Conservation (phyloP, 352 stramenopile genomes). For the Elongisporangium prolatum region DNA sequence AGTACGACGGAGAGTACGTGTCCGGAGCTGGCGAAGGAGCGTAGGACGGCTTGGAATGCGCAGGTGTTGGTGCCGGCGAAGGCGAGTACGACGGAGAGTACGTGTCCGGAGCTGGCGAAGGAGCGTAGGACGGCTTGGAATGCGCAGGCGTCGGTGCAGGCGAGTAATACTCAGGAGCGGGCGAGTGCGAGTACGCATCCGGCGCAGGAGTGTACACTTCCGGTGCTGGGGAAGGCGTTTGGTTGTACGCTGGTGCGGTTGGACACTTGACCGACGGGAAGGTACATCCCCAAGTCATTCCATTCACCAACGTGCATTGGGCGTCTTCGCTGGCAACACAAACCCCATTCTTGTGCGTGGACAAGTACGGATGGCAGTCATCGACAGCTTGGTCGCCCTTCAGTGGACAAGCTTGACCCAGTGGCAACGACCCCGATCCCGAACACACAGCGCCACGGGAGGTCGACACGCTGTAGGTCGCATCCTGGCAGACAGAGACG, state of each 20-base stretch:
- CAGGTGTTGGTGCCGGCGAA: too few species aligned
- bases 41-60: too few species aligned
- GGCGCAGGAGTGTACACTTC: too few species aligned
- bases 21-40: too few species aligned
- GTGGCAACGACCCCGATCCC: slow-evolving; percentile 21
- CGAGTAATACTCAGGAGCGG: too few species aligned
- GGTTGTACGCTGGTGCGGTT: neutral
- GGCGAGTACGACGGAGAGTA: too few species aligned
- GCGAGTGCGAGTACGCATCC: too few species aligned
- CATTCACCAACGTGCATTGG: slow-evolving; percentile 26
- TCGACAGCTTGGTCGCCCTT: slow-evolving; percentile 22
- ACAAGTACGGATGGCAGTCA: slow-evolving; percentile 33
- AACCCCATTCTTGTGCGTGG: slow-evolving; percentile 17
- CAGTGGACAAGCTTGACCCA: slow-evolving; percentile 26
- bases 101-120: too few species aligned
- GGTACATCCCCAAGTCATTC: slow-evolving; percentile 35
- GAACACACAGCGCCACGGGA: slow-evolving; percentile 22
- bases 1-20: too few species aligned
- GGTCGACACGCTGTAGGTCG: slow-evolving; percentile 30
- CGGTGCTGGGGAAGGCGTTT: too few species aligned
- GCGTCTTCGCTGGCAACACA: slow-evolving; percentile 36
- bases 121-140: too few species aligned
- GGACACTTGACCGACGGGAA: slow-evolving; percentile 30
- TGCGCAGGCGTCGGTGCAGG: too few species aligned
- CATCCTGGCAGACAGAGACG: slow-evolving; percentile 27